Percentiles rank a stretch among this genome's conserved stretches.
Conservation (phyloP, 169 alveolate genomes). For the Nephromyces sp. region DNA sequence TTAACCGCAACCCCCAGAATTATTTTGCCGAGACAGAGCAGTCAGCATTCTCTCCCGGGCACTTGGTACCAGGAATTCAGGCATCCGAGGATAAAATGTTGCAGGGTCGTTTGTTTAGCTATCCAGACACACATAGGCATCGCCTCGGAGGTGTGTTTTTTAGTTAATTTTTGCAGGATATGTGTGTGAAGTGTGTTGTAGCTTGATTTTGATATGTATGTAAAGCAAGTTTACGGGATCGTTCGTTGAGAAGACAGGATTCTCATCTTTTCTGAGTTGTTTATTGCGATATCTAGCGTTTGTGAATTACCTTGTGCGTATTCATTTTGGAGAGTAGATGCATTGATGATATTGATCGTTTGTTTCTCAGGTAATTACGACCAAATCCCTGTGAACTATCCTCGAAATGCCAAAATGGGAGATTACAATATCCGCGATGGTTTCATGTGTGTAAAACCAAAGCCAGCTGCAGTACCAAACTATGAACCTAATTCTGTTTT, state of each 20-base stretch:
- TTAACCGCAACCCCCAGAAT: conserved; percentile 67
- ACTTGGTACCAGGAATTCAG: conserved; percentile 70
- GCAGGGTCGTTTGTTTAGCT: conserved; percentile 68
- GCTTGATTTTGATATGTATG: too few relatives aligned
- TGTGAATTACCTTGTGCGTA: too few relatives aligned
- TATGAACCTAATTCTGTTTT: conserved; percentile 64
- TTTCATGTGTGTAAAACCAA: conserved; percentile 42
- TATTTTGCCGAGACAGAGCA: conserved; percentile 63
- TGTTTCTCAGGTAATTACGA: conserved; percentile 41
- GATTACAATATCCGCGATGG: conserved; percentile 58
- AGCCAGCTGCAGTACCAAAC: conserved; percentile 49
- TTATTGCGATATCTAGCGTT: too few relatives aligned
- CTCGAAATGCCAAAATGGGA: conserved; percentile 51
- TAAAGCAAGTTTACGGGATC: too few relatives aligned
- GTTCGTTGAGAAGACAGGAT: too few relatives aligned
- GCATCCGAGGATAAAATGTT: conserved; percentile 66
- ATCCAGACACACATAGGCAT: conserved; percentile 69
- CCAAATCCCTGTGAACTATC: conserved; percentile 65
- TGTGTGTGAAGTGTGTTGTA: too few relatives aligned
- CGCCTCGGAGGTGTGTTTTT: conserved; percentile 45
- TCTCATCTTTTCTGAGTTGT: too few relatives aligned
- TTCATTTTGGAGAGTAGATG: too few relatives aligned
- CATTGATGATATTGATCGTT: conserved; percentile 15
- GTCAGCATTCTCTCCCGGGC: conserved; percentile 65
- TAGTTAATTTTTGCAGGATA: neutral